Conservation (phyloP, 1,284 basidiomycete genomes). For the Puccinia hordei region DNA sequence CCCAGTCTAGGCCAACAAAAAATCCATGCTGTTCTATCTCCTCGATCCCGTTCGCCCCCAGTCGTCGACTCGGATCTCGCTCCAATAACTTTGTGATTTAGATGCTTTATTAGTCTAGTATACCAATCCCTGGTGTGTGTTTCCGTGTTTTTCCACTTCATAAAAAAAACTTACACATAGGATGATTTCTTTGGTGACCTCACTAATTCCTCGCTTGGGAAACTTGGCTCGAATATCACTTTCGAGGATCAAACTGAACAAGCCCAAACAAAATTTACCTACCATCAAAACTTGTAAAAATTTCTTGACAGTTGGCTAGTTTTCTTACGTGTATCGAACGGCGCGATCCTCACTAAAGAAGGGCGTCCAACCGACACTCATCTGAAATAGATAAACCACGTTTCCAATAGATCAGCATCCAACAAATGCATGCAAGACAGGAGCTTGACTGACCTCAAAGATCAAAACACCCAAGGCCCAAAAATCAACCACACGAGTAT, state of each 20-base stretch:
- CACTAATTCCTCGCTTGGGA: conserved; percentile 42
- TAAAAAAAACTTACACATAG: conserved; percentile 24
- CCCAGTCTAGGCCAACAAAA: conserved; percentile 90
- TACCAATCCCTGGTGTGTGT: background rate
- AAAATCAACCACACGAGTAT: conserved; percentile 61
- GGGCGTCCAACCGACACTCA: conserved; percentile 61
- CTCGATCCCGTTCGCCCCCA: conserved; percentile 83
- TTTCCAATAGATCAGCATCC: background rate
- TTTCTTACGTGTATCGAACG: conserved; percentile 50
- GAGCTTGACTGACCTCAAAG: conserved; percentile 35
- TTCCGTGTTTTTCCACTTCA: background rate
- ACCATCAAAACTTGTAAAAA: conserved; percentile 58
- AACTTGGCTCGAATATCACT: conserved; percentile 40
- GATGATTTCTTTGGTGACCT: conserved; percentile 43
- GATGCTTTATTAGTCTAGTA: background rate
- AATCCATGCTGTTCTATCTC: conserved; percentile 97
- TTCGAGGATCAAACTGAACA: conserved; percentile 35
- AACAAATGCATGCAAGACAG: background rate
- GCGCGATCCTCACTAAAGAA: conserved; percentile 60
- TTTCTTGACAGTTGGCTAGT: conserved; percentile 54
- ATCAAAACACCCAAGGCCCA: conserved; percentile 59
- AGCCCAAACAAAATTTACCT: conserved; percentile 54
- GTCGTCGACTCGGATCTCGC: conserved; percentile 92
- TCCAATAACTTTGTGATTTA: conserved; percentile 71
- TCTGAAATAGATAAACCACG: conserved; percentile 53